Evolutionary conservation across 441 rosid genomes (phyloP).

Genomic region (Populus hybrid): DNA sequence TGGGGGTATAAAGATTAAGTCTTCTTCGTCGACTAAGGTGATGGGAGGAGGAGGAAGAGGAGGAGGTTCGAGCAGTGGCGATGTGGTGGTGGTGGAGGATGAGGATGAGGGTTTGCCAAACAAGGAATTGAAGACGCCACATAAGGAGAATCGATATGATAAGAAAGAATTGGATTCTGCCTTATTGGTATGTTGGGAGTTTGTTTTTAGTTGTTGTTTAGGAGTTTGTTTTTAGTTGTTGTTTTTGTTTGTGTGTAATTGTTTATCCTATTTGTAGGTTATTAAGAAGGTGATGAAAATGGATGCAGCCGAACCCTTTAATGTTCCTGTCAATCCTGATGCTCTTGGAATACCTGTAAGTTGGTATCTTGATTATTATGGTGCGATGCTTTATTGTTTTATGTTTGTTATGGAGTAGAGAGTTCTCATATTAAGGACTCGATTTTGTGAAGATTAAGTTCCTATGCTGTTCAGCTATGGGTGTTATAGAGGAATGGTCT

Average conservation of each 20-base stretch:
- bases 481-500: not conserved
- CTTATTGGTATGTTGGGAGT: constrained; percentile 43
- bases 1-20: constrained; percentile 80
- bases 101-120: constrained; percentile 31
- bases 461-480: not conserved
- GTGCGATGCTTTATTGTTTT: not conserved
- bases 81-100: constrained; percentile 17
- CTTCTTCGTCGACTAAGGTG: constrained; percentile 31
- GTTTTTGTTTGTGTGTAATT: not conserved
- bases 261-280: constrained; percentile 39
- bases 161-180: constrained; percentile 79
- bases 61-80: constrained; percentile 36
- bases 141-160: constrained; percentile 35
- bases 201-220: constrained; percentile 4
- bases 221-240: constrained; percentile 1
- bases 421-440: not conserved
- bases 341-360: constrained; percentile 99
- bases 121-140: constrained; percentile 43
- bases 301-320: constrained; percentile 97
- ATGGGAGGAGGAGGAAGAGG: constrained; percentile 32
- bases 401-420: not conserved
- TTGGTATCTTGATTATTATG: not conserved
- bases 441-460: not conserved
- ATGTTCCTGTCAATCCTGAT: constrained; percentile 86
- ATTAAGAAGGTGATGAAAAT: constrained; percentile 95